Evolutionary conservation across 495 filamentous ascomycete genomes (phyloP).

Genomic region (Penicillium malachiteum): DNA sequence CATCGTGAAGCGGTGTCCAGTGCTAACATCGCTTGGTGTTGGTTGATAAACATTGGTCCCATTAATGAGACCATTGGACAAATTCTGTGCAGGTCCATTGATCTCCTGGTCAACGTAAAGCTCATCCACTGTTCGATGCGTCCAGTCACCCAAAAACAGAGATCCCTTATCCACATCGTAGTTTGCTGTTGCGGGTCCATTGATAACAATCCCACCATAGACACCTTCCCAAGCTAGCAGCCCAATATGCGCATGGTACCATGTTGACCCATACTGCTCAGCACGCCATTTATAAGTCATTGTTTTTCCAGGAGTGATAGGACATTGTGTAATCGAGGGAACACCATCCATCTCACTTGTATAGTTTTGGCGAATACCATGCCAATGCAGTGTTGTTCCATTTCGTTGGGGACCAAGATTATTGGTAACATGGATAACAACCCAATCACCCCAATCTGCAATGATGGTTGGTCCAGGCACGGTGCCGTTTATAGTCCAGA

Average conservation of each 20-base stretch:
- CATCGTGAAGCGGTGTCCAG: constrained; percentile 40
- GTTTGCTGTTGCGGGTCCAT: constrained; percentile 54
- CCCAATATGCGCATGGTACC: constrained; percentile 77
- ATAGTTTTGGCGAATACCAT: constrained; percentile 51
- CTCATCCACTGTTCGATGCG: constrained; percentile 28
- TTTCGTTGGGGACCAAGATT: constrained; percentile 34
- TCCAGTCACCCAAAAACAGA: constrained; percentile 65
- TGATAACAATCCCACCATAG: constrained; percentile 33
- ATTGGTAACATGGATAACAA: constrained; percentile 70
- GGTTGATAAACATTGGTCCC: constrained; percentile 48
- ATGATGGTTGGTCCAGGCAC: constrained; percentile 59
- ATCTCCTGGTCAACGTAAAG: constrained; percentile 14
- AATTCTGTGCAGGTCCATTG: constrained; percentile 18
- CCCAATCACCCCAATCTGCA: constrained; percentile 64
- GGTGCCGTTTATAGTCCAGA: constrained; percentile 73
- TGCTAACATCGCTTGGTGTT: constrained; percentile 16
- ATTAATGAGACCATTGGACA: constrained; percentile 54
- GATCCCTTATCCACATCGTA: constrained; percentile 60
- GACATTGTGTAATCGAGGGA: constrained; percentile 68
- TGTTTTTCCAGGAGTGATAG: constrained; percentile 56
- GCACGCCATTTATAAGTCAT: constrained; percentile 77
- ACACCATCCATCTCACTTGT: constrained; percentile 61
- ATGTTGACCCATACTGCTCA: constrained; percentile 70
- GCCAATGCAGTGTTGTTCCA: constrained; percentile 25
- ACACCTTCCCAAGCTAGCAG: constrained; percentile 54